phyloP scores from a whole-genome alignment of 768 basidiomycete genomes.

The Leccinum disarticulatum region DNA sequence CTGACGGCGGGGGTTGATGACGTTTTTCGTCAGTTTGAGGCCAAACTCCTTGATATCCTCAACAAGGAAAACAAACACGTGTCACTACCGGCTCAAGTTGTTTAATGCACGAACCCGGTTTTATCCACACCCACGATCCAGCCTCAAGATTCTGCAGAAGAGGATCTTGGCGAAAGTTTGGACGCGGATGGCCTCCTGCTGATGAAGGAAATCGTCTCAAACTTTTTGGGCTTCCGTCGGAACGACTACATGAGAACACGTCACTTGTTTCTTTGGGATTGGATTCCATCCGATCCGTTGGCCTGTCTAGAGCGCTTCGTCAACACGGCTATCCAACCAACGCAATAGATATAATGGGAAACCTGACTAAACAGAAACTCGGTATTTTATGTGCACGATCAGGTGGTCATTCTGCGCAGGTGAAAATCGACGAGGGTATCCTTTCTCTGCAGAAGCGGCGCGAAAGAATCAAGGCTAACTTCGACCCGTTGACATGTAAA shows the following conservation, averaged over 20 bases:
- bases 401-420: background rate
- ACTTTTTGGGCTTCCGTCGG: slow-evolving; percentile 16
- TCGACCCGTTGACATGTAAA: slow-evolving; percentile 18
- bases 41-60: slow-evolving; percentile 20
- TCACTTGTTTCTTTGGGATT: slow-evolving; percentile 48
- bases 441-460: slow-evolving; percentile 9
- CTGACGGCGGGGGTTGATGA: slow-evolving; percentile 16
- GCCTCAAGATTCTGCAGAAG: background rate
- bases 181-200: slow-evolving; percentile 4
- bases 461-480: slow-evolving; percentile 18
- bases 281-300: slow-evolving; percentile 49
- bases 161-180: background rate
- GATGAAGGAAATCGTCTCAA: slow-evolving; percentile 19
- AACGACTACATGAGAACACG: slow-evolving; percentile 15
- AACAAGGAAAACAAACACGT: slow-evolving; percentile 6
- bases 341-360: slow-evolving; percentile 40
- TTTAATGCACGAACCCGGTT: background rate
- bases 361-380: slow-evolving; percentile 18
- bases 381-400: slow-evolving; percentile 15
- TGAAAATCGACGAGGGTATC: slow-evolving; percentile 12
- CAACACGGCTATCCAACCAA: slow-evolving; percentile 34
- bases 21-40: slow-evolving; percentile 27
- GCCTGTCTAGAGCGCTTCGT: slow-evolving; percentile 37
- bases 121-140: background rate
- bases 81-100: background rate